Evolutionary conservation across 371 early-diverging fungal species (phyloP), one percentile per base, ranked within the genome.

Genomic region (Mucor ambiguus): DNA sequence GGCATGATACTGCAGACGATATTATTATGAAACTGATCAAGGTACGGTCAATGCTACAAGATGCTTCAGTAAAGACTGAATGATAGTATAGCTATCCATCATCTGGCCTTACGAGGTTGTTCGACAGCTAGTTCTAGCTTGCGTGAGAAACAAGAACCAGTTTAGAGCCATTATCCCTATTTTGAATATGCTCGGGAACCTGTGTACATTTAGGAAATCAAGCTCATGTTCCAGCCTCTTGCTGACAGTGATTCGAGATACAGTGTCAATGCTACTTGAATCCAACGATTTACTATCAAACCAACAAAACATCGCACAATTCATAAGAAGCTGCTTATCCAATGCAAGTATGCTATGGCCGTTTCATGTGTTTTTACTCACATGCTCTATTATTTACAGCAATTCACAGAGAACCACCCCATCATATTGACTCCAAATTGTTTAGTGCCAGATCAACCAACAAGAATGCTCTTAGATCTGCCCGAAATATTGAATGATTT

Each of bases 41-140:
- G 33, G 61, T 61, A 61, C 44, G 35, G 3, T 7, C 14, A 12
- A 16, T 44, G n/a, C 10, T 30, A 14, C 2, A 14, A 52, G 9
- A 18, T n/a, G 6, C 20, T 2, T 9, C 26, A 3, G 30, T 30
- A 12, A 18, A 60, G n/a, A 9, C 20, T 46, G 35, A 61, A 7
- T 37, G 7, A 16, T 3, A n/a, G 41, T 56, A 8, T 12, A 76
- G 77, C 44, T 76, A 11, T 67, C 71, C n/a, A 49, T 73, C 0
- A 33, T 76, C 46, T 68, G 69, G 66, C 77, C 77, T 2, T 71
- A 66, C 11, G 41, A 66, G 28, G 70, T 71, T 12, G 30, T 76
- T 8, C 32, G 56, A 1, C 44, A 60, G 14, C 41, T 76, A 12
- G 54, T 71, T 14, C 9, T 46, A 29, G 57, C 57, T 4, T 71